Evolutionary conservation across 2,329 filamentous ascomycete species (phyloP), one percentile per base, ranked within the genome.

Genomic region (Lachnellula occidentalis): DNA sequence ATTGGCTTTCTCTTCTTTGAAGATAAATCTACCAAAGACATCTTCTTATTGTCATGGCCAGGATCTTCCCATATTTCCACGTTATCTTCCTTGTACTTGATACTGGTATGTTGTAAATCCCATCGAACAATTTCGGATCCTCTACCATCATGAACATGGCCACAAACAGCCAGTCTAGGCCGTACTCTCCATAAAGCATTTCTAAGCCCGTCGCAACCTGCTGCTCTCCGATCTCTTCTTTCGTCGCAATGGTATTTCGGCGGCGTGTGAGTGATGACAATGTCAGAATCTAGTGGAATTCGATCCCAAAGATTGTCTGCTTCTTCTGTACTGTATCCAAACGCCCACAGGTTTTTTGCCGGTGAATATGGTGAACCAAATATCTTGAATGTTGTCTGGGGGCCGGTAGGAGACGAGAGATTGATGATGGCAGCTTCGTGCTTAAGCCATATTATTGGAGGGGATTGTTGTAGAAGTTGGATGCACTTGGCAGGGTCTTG

Each of bases 331-430:
- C 71, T 68, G 66, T 90, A 90, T 58, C 79, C 78, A 63, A 90
- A 90, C 0, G 85, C 87, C 85, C 86, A 89, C 17, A 76, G 70
- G 2, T 77, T 75, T 45, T 72, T 69, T 2, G 72, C 68, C 0
- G 81, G 86, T 34, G 83, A 83, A 64, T 78, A 85, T 0, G 87
- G 88, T 3, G 86, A 89, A 1, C 85, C 87, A 66, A 90, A 91
- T 42, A 90, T 74, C 11, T 73, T 82, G 69, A 91, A 85, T 11
- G 68, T 72, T 2, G 84, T 87, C 2, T 70, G 75, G 7, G 83
- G 82, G 0, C 82, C 85, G 0, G 69, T 67, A 0, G 77, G 71
- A 0, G 76, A 76, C 0, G 65, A 72, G n/a, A 91, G 74, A 6
- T 73, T 73, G 55, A 90, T 71, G 0, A 71, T 76, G 8, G 74